These are phyloP conservation scores for Tetrapisispora phaffii DNA, from an alignment of 805 yeast genomes.

Conservation along the genomic window DNA sequence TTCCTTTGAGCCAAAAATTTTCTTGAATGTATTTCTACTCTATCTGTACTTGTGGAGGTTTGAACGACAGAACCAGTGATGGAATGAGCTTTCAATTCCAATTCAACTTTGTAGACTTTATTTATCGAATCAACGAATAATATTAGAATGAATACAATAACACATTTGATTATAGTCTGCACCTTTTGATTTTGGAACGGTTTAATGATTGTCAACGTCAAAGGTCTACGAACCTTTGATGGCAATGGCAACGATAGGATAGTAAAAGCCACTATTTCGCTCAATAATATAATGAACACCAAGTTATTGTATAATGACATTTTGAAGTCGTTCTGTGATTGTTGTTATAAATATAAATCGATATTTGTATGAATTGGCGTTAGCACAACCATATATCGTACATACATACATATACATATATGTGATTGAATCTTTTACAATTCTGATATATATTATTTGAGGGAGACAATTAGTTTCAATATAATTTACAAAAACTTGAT, in stretches of 20 bases:
- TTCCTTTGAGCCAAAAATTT: slow-evolving; percentile 94
- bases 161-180: slow-evolving; percentile 68
- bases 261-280: slow-evolving; percentile 72
- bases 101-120: slow-evolving; percentile 60
- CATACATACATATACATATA: too few relatives aligned
- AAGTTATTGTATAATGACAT: slow-evolving; percentile 10
- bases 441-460: too few relatives aligned
- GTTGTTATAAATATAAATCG: too few relatives aligned
- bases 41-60: slow-evolving; percentile 35
- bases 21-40: slow-evolving; percentile 81
- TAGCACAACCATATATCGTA: too few relatives aligned
- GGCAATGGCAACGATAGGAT: slow-evolving; percentile 83
- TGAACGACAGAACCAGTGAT: slow-evolving; percentile 22
- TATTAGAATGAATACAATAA: slow-evolving; percentile 72
- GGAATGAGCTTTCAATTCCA: slow-evolving; percentile 31
- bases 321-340: too few relatives aligned
- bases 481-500: too few relatives aligned
- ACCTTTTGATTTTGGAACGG: slow-evolving; percentile 67
- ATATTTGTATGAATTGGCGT: too few relatives aligned
- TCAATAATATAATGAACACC: slow-evolving; percentile 66
- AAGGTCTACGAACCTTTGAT: slow-evolving; percentile 54
- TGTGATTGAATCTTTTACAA: too few relatives aligned
- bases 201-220: slow-evolving; percentile 50
- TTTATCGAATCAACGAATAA: slow-evolving; percentile 83
- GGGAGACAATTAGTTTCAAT: too few relatives aligned